Evolutionary conservation across 176 grass and related monocot genomes (phyloP).

Genomic region (Avena eriantha): DNA sequence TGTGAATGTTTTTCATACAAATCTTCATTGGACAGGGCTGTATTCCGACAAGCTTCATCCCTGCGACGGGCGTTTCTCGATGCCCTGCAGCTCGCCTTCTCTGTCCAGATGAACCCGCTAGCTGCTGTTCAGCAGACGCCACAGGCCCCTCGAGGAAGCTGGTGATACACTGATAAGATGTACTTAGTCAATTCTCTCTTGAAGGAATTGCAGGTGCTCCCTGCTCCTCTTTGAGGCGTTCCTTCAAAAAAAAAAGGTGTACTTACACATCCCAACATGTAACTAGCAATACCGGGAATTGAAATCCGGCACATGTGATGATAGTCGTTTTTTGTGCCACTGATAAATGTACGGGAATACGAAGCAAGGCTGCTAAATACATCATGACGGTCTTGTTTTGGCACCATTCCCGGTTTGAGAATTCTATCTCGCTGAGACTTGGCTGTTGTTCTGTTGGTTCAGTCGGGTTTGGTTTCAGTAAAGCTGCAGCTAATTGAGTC

Average conservation of each 20-base stretch:
- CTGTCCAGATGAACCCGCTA: conserved; percentile 90
- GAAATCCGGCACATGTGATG: not conserved
- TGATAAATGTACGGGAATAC: not conserved
- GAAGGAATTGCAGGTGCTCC: no score
- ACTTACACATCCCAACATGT: conserved; percentile 22
- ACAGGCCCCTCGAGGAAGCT: conserved; percentile 53
- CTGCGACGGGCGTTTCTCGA: conserved; percentile 69
- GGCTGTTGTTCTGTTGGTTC: not conserved
- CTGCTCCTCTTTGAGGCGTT: no score
- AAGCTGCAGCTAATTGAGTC: not conserved
- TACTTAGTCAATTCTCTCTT: not conserved
- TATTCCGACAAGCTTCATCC: conserved; percentile 44
- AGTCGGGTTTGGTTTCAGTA: not conserved
- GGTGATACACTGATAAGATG: conserved; percentile 40
- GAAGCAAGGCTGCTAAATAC: not conserved
- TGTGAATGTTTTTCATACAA: not conserved
- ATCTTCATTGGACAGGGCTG: conserved; percentile 43
- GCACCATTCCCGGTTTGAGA: not conserved
- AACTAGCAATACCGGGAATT: not conserved
- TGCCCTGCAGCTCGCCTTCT: conserved; percentile 76
- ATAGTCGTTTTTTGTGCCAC: not conserved
- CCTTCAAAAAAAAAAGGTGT: not conserved
- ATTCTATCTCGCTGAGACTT: not conserved
- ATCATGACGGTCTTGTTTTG: not conserved
- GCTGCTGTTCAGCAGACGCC: conserved; percentile 84